Base-by-base conservation (phyloP, 306 rosid genomes). In the Malus fusca region DNA sequence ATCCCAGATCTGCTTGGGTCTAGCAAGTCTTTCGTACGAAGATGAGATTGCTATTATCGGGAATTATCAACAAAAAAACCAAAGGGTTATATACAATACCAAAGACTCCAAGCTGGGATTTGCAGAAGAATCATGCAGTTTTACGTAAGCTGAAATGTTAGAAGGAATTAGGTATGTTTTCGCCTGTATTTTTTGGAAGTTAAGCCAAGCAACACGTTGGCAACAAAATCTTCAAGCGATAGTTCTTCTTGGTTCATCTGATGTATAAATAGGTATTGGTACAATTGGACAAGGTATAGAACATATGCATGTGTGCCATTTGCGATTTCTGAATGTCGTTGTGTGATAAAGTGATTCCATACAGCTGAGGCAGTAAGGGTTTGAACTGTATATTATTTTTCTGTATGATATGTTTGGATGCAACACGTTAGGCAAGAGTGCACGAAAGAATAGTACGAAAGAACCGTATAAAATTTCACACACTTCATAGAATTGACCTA, bases 11-110 rank as follows among this genome's bases (percentile, higher is more conserved):
- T 94, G 98, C 79, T 82, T 91, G 90, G 95, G 97, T 6, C 61
- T 91, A 33, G 89, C 97, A 31, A 88, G 96, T 70, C 86, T 90
- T 71, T 71, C 82, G 8, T 74, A 85, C 64, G 96, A 85, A 63
- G 75, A 82, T 63, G 91, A 85, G 72, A 79, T 76, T 4, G 80
- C 84, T 12, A 90, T 94, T 9, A 77, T 94, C 55, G 98, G 97
- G 78, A 91, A 90, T 75, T 92, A 85, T 73, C 98, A 91, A 85
- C 98, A 94, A 82, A 90, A 83, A 83, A 94, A 94, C 73, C 97
- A 90, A 60, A 92, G 96, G 91, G 90, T 94, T n/a, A 63, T 91
- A 62, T 94, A 91, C 79, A 84, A 94, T 80, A 77, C 82, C 30
- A 82, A 88, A 83, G 84, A 82, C 66, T 88, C 90, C n/a, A 77